These are phyloP conservation scores for Rugosomyces carneus DNA, from an alignment of 1,284 basidiomycete species.

Conservation along the genomic window DNA sequence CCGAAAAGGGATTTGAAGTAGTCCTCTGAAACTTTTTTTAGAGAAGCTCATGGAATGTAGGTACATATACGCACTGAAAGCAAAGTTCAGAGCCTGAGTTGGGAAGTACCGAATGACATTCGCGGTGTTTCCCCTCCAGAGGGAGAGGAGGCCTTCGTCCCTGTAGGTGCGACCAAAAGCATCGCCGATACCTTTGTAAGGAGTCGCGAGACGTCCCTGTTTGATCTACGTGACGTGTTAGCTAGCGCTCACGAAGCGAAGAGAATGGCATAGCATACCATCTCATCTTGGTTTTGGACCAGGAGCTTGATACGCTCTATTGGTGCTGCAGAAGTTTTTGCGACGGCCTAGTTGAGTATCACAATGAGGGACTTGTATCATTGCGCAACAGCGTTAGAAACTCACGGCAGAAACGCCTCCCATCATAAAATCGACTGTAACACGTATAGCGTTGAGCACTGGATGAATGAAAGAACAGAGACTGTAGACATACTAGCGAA, in stretches of 20 bases:
- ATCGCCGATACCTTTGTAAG: conserved; percentile 92
- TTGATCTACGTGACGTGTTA: conserved; percentile 68
- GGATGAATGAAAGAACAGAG: conserved; percentile 7
- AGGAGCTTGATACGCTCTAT: conserved; percentile 99
- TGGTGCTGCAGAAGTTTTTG: conserved; percentile 96
- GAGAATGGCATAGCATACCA: conserved; percentile 42
- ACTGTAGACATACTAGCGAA: conserved; percentile 56
- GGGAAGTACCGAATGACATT: conserved; percentile 99
- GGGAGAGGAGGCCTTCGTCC: conserved; percentile 86
- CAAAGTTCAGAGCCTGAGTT: conserved; percentile 93
- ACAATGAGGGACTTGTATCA: conserved; percentile 10
- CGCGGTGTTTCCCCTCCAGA: conserved; percentile 97
- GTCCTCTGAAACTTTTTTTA: conserved; percentile 58
- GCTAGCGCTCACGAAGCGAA: conserved; percentile 4
- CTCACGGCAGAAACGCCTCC: conserved; percentile 86
- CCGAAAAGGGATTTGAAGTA: conserved; percentile 95
- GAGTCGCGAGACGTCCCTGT: conserved; percentile 86
- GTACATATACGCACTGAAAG: conserved; percentile 66
- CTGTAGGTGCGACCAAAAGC: conserved; percentile 84
- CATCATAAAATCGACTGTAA: conserved; percentile 83
- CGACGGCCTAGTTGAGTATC: conserved; percentile 65
- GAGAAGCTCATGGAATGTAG: not conserved
- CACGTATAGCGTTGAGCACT: conserved; percentile 17
- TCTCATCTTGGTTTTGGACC: conserved; percentile 97
- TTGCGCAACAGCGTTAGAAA: conserved; percentile 15